Base-by-base conservation (phyloP, 257 asterid genomes). In the Gardenia jasminoides region DNA sequence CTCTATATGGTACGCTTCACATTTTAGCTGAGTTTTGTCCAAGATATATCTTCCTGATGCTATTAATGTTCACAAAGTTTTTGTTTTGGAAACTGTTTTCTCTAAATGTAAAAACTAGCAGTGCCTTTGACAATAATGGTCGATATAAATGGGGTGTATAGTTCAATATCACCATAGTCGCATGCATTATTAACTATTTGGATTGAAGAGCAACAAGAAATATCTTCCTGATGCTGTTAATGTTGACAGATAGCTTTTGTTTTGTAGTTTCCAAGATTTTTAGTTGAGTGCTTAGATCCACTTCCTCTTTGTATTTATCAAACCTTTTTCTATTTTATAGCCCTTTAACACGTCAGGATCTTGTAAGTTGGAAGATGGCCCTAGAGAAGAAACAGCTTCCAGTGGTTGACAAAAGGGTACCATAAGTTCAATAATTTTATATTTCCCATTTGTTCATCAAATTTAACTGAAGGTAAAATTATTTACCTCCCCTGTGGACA, bases 331-430 rank as follows among this genome's bases (percentile, higher is more conserved):
- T 80, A 59, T 46, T 33, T 72, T 75, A 86, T 92, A 96, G 99
- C 85, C 89, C 95, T 80, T 80, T 93, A 77, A 90, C 98, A 78
- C 98, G 99, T 76, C 98, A 96, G 88, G 99, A 93, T 89, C 95
- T 96, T 43, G 96, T 96, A 84, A 91, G 97, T 85, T 96, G 99
- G 99, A 96, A 89, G 89, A 92, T 93, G 93, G 99, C 98, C 76
- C 81, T 92, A 52, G 99, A 92, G 84, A 93, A 90, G 83, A 93
- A 91, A 89, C 96, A 90, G 90, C 92, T 96, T 47, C 97, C 97
- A 46, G 82, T 71, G 43, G 97, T 89, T 77, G 96, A 96, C 83
- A 85, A 81, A 88, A 88, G 92, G 99, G 99, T 83, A 22, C 28
- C 28, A 17, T 22, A 83, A 61, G 4, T 61, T 69, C 43, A 74